A percentile compares a stretch with the other conserved stretches of the same genome.
Evolutionary conservation across 345 rosid genomes (phyloP).

Genomic region (Arabidopsis suecica): DNA sequence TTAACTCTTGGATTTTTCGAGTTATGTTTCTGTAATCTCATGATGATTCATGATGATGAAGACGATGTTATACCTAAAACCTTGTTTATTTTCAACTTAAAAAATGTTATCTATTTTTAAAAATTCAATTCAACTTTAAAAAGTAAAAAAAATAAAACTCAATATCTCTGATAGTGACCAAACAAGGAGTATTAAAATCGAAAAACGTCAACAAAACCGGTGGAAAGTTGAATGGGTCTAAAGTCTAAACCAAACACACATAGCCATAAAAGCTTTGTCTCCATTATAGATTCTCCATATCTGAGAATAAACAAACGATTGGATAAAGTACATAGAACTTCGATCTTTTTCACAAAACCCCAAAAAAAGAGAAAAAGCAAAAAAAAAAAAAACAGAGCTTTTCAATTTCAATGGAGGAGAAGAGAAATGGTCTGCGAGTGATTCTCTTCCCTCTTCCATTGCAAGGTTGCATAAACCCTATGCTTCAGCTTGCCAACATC

Average conservation of each 20-base stretch:
- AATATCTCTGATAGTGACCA: constrained; percentile 36
- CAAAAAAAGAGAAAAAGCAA: background rate
- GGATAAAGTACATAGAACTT: constrained; percentile 27
- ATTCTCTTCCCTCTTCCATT: constrained; percentile 66
- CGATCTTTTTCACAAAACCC: constrained; percentile 11
- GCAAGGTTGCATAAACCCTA: constrained; percentile 69
- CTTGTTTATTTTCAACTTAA: background rate
- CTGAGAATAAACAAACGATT: constrained; percentile 18
- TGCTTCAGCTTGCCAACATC: constrained; percentile 72
- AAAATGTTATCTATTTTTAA: background rate
- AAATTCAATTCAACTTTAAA: background rate
- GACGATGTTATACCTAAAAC: background rate
- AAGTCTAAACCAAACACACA: constrained; percentile 39
- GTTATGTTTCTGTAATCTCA: background rate
- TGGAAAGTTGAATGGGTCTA: constrained; percentile 37
- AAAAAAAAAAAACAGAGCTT: background rate
- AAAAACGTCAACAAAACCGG: constrained; percentile 35
- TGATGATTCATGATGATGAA: background rate
- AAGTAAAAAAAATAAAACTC: background rate
- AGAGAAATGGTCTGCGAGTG: constrained; percentile 39
- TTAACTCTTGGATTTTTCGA: no score
- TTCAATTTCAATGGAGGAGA: constrained; percentile 37
- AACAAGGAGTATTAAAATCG: constrained; percentile 8
- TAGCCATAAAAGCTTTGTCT: constrained; percentile 36
- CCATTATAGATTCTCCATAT: constrained; percentile 40